A percentile compares a stretch with the other conserved stretches of the same genome.
Conservation (phyloP, 768 basidiomycete genomes). For the Amanita subjunquillea region DNA sequence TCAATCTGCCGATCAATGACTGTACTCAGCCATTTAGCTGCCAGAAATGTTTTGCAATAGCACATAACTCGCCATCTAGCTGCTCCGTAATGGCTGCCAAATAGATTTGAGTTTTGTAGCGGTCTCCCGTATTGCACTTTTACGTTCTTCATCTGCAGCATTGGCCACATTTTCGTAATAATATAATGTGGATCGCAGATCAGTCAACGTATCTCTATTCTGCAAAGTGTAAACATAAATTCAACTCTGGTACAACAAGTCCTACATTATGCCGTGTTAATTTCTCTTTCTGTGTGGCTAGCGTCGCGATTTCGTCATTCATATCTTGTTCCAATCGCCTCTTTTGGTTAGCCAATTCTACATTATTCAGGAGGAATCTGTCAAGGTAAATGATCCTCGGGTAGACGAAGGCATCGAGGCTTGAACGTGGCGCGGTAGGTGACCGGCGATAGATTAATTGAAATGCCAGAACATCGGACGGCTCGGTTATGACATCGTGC, state of each 20-base stretch:
- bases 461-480: slow-evolving; percentile 58
- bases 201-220: slow-evolving; percentile 54
- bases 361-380: slow-evolving; percentile 54
- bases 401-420: slow-evolving; percentile 39
- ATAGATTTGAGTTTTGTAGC: slow-evolving; percentile 41
- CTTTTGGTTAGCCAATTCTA: slow-evolving; percentile 31
- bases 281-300: slow-evolving; percentile 33
- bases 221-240: slow-evolving; percentile 16
- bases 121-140: slow-evolving; percentile 30
- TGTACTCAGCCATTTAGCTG: slow-evolving; percentile 15
- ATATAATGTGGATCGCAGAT: slow-evolving; percentile 49
- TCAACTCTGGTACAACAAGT: background rate
- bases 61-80: slow-evolving; percentile 34
- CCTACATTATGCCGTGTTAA: slow-evolving; percentile 50
- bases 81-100: slow-evolving; percentile 41
- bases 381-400: slow-evolving; percentile 65
- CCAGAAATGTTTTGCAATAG: background rate
- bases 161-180: slow-evolving; percentile 65
- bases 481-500: slow-evolving; percentile 50
- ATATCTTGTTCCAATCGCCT: slow-evolving; percentile 27
- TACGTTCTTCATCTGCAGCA: slow-evolving; percentile 36
- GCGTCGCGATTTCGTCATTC: slow-evolving; percentile 33
- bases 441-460: slow-evolving; percentile 21
- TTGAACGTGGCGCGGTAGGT: slow-evolving; percentile 10
- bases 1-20: slow-evolving; percentile 43